Evolutionary conservation across 2,329 filamentous ascomycete genomes (phyloP), one percentile per base, ranked within the genome.

Genomic region (Ophiocordyceps camponoti-saundersi): DNA sequence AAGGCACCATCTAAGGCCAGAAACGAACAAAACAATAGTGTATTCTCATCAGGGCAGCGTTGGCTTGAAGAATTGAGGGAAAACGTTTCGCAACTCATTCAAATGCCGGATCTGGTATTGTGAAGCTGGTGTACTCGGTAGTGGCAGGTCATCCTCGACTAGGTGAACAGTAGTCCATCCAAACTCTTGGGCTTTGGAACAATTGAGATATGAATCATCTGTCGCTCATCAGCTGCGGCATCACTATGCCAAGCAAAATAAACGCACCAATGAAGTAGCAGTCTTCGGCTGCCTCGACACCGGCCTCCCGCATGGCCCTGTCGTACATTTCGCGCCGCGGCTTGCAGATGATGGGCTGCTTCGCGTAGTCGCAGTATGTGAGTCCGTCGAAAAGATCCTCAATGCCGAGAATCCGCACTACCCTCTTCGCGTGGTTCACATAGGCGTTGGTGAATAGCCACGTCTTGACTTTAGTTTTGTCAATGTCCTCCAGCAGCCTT

Each of bases 371-470:
- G 60, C 93, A 98, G 62, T 79, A 98, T 0, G 92, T 98, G 50
- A 96, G 78, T 8, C 92, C 92, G 52, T 96, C 90, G 59, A 98
- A 98, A 23, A 90, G 67, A 59, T 95, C 86, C 2, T 93, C 88
- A 22, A 98, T 70, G 2, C 76, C 80, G 2, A 98, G 70, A 20
- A 98, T 68, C 50, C 73, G 79, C 13, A 95, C 79, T 0, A 98
- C 92, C 41, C 88, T 70, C 57, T 77, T 80, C 30, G 79, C 92
- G 58, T 98, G 92, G 32, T 73, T 96, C 52, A 93, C 70, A 57
- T 98, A 95, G 21, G 93, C 92, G 59, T 98, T 98, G 2, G 93
- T 98, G 57, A 98, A 82, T 2, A 98, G 77, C 92, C 93, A 98
- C 29, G 88, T 69, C 52, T 79, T 87, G 52, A 95, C 85, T 61